These are phyloP conservation scores for Pyrus communis DNA, from an alignment of 306 rosid genomes.

Conservation along the genomic window DNA sequence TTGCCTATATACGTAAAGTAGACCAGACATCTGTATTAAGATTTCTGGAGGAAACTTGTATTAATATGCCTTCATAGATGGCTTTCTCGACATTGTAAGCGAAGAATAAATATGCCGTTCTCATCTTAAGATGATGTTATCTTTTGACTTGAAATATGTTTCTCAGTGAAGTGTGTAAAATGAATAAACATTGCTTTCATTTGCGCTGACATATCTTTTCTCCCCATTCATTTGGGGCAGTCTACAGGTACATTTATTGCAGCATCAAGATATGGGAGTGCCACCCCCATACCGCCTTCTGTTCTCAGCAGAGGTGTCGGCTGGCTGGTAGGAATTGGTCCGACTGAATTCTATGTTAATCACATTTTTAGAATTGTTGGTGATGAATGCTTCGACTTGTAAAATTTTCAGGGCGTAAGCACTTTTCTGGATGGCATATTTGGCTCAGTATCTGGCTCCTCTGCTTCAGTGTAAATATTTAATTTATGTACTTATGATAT, in stretches of 20 bases:
- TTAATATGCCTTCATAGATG: background rate
- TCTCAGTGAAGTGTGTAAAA: background rate
- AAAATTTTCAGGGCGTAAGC: constrained; percentile 55
- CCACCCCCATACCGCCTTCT: constrained; percentile 76
- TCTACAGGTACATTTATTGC: constrained; percentile 79
- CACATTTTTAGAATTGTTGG: background rate
- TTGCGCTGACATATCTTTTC: constrained; percentile 2
- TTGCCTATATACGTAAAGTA: background rate
- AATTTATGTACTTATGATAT: background rate
- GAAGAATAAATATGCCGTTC: background rate
- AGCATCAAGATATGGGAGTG: constrained; percentile 78
- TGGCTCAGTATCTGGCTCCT: constrained; percentile 62
- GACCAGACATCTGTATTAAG: background rate
- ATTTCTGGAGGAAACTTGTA: background rate
- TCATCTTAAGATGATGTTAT: background rate
- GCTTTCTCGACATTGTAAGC: background rate
- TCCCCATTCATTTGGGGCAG: constrained; percentile 31
- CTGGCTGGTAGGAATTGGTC: constrained; percentile 64
- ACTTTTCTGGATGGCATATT: constrained; percentile 69
- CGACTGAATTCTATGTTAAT: background rate
- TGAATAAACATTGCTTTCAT: background rate
- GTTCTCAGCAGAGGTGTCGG: constrained; percentile 81
- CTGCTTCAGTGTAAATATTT: constrained; percentile 73
- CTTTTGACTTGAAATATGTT: background rate
- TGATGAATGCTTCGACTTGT: constrained; percentile 1